These are phyloP conservation scores for Anthracocystis panici-leucophaei DNA, from an alignment of 1,284 basidiomycete genomes.

Conservation along the genomic window DNA sequence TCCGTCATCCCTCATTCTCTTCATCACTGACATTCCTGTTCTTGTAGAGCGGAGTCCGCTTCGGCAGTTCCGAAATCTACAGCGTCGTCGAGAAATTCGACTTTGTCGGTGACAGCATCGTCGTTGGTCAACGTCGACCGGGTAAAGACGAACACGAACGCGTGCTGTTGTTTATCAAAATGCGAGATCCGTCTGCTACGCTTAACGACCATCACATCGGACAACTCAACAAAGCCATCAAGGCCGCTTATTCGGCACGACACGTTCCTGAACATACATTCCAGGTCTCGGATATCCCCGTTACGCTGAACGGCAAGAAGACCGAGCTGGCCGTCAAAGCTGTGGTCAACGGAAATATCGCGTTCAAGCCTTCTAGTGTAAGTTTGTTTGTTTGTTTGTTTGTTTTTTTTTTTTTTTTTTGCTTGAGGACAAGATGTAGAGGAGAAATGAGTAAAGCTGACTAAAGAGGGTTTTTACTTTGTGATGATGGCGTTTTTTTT, in stretches of 20 bases:
- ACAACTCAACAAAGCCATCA: constrained; percentile 58
- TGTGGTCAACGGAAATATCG: constrained; percentile 48
- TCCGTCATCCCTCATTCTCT: background rate
- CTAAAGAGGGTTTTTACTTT: background rate
- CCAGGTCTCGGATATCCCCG: constrained; percentile 59
- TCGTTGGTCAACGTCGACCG: constrained; percentile 58
- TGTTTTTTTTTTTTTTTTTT: too few species aligned
- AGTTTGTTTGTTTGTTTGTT: too few species aligned
- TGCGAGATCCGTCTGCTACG: constrained; percentile 35
- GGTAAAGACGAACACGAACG: constrained; percentile 63
- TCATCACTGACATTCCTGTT: background rate
- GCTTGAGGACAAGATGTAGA: too few species aligned
- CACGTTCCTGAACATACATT: constrained; percentile 66
- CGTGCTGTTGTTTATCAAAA: constrained; percentile 67
- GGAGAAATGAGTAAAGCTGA: background rate
- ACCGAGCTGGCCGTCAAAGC: constrained; percentile 63
- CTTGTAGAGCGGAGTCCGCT: constrained; percentile 77
- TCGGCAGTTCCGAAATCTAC: constrained; percentile 86
- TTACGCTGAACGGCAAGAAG: constrained; percentile 59
- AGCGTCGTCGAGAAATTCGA: constrained; percentile 75
- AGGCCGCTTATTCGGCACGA: constrained; percentile 52
- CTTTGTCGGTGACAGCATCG: constrained; percentile 65
- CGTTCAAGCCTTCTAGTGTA: constrained; percentile 50
- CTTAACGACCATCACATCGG: constrained; percentile 36
- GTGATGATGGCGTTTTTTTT: background rate